Conservation (phyloP, 75 land plant genomes). For the Isoetes taiwanensis region DNA sequence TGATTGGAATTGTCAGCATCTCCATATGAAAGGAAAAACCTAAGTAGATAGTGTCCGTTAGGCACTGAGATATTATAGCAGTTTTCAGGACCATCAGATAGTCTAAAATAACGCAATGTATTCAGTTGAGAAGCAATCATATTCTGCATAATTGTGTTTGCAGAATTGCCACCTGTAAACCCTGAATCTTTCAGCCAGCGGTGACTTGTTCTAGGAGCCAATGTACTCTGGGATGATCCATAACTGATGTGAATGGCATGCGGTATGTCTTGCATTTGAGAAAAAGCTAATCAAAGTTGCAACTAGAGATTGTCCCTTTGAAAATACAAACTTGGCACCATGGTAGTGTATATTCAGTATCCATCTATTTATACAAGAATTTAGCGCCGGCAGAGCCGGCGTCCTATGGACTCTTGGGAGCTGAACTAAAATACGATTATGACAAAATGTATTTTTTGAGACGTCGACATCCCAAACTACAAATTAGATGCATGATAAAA, state of each 20-base stretch:
- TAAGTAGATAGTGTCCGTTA: conserved; percentile 45
- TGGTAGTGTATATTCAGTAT: too few relatives aligned
- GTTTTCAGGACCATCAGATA: conserved; percentile 72
- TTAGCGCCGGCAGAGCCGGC: too few relatives aligned
- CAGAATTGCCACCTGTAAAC: conserved; percentile 65
- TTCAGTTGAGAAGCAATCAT: conserved; percentile 35
- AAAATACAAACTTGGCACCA: too few relatives aligned
- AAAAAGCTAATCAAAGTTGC: too few relatives aligned
- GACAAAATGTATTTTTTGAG: too few relatives aligned
- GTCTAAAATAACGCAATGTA: conserved; percentile 65
- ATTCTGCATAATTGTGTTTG: conserved; percentile 12
- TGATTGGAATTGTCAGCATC: conserved; percentile 27
- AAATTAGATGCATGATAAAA: too few relatives aligned
- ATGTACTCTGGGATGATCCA: conserved; percentile 49
- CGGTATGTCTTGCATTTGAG: conserved; percentile 37
- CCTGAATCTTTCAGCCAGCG: conserved; percentile 70
- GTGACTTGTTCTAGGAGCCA: conserved; percentile 29
- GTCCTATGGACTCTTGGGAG: too few relatives aligned
- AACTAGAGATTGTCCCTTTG: too few relatives aligned
- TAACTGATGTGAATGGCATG: conserved; percentile 68
- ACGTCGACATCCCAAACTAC: too few relatives aligned
- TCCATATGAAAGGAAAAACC: conserved; percentile 52
- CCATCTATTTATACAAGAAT: too few relatives aligned
- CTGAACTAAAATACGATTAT: too few relatives aligned
- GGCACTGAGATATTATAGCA: conserved; percentile 67